phyloP scores from a whole-genome alignment of 2,329 filamentous ascomycete genomes.

The Amesomyces nigricolor region DNA sequence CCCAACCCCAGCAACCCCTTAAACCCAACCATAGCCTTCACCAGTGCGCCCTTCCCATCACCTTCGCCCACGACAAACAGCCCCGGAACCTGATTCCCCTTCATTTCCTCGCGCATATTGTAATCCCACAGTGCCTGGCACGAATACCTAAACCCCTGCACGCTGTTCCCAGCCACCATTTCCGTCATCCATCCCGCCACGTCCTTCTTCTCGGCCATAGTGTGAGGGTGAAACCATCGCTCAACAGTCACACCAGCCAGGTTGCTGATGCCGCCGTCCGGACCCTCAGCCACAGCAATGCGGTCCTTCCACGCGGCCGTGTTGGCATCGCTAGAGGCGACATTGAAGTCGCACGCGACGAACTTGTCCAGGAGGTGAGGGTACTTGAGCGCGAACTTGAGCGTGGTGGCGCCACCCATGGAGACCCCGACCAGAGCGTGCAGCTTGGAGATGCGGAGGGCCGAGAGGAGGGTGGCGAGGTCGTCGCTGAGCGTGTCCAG shows the following conservation, averaged over 20 bases:
- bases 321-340: conserved; percentile 65
- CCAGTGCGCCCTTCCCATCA: conserved; percentile 65
- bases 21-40: conserved; percentile 75
- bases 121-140: conserved; percentile 69
- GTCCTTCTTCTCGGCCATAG: conserved; percentile 40
- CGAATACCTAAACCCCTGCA: conserved; percentile 62
- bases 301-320: conserved; percentile 75
- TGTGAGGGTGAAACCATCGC: conserved; percentile 69
- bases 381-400: conserved; percentile 65
- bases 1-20: conserved; percentile 49
- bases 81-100: conserved; percentile 49
- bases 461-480: conserved; percentile 58
- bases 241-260: conserved; percentile 66
- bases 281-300: conserved; percentile 58
- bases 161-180: conserved; percentile 63
- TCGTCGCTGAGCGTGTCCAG: conserved; percentile 65
- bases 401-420: conserved; percentile 72
- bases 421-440: conserved; percentile 69
- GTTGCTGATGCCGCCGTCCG: conserved; percentile 53
- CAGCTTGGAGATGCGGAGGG: conserved; percentile 62
- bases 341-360: conserved; percentile 75
- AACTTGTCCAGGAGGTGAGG: conserved; percentile 55
- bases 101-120: conserved; percentile 56
- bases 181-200: conserved; percentile 54
- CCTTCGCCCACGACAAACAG: conserved; percentile 66